These are phyloP conservation scores for Tricholoma hemisulphureum DNA, from an alignment of 768 basidiomycete species.

Conservation along the genomic window DNA sequence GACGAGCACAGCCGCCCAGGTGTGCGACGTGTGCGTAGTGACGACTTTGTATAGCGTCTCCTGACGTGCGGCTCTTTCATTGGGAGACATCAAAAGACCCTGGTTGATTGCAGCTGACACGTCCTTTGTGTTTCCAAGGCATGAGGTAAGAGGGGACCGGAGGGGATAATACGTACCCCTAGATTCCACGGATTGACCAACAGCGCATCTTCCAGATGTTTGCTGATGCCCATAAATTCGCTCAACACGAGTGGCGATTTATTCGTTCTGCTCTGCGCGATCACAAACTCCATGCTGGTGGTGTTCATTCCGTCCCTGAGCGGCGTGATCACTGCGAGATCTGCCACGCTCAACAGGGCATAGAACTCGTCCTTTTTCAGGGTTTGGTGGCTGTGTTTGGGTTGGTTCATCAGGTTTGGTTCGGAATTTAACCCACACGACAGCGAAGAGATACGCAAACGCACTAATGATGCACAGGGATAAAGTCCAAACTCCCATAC, in stretches of 20 bases:
- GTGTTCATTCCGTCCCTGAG: conserved; percentile 99
- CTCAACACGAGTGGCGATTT: conserved; percentile 86
- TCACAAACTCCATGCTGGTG: conserved; percentile 96
- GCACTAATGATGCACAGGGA: conserved; percentile 97
- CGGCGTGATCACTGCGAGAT: conserved; percentile 92
- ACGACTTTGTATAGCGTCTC: conserved; percentile 77
- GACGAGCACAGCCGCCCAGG: conserved; percentile 88
- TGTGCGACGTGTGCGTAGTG: conserved; percentile 90
- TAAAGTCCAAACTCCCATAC: conserved; percentile 91
- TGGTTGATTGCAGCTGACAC: conserved; percentile 88
- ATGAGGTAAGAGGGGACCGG: neutral
- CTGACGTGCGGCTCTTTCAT: conserved; percentile 76
- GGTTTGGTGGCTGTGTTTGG: conserved; percentile 88
- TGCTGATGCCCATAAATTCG: conserved; percentile 97
- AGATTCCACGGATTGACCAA: conserved; percentile 97
- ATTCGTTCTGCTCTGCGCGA: conserved; percentile 85
- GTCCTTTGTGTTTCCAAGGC: conserved; percentile 46
- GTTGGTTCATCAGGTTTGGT: too few species aligned
- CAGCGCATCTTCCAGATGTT: conserved; percentile 85
- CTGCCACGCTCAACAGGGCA: conserved; percentile 88
- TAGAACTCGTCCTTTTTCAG: conserved; percentile 99
- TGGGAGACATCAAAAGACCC: conserved; percentile 77
- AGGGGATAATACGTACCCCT: conserved; percentile 49
- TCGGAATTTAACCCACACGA: neutral
- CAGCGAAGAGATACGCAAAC: conserved; percentile 29